Evolutionary conservation across 352 stramenopile species (phyloP).

Genomic region (Elongisporangium anandrum): DNA sequence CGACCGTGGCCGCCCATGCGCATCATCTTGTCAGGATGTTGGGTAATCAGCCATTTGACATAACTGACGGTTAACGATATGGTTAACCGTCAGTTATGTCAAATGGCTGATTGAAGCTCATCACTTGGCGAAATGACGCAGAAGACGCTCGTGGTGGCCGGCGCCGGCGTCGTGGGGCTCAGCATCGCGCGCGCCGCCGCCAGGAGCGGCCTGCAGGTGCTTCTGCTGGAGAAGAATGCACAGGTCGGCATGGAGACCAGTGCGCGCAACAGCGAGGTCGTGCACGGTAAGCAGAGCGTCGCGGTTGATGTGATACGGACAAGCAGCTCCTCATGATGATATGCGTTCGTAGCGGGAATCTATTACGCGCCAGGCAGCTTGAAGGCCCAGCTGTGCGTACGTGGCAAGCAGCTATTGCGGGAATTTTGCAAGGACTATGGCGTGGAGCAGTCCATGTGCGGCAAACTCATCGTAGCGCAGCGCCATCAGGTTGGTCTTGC

Average conservation of each 20-base stretch:
- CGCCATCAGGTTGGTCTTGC: slow-evolving; percentile 34
- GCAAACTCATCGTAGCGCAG: slow-evolving; percentile 95
- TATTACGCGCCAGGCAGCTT: slow-evolving; percentile 91
- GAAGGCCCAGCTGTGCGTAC: slow-evolving; percentile 91
- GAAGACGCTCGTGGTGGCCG: slow-evolving; percentile 68
- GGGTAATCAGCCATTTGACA: neutral
- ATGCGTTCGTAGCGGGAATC: slow-evolving; percentile 57
- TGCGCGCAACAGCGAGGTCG: slow-evolving; percentile 93
- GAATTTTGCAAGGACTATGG: slow-evolving; percentile 84
- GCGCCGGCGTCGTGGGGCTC: slow-evolving; percentile 74
- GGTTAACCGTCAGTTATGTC: neutral
- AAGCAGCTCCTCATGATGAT: neutral
- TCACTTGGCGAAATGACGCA: slow-evolving; percentile 8
- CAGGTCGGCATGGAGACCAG: slow-evolving; percentile 86
- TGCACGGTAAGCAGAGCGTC: slow-evolving; percentile 72
- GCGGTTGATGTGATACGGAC: neutral
- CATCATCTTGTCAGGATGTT: neutral
- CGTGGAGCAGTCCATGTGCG: slow-evolving; percentile 84
- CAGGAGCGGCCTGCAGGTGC: slow-evolving; percentile 50
- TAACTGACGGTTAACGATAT: too few species aligned
- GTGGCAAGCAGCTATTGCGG: slow-evolving; percentile 88
- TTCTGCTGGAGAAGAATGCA: slow-evolving; percentile 87
- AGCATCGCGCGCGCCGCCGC: slow-evolving; percentile 57
- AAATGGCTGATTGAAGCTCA: neutral
- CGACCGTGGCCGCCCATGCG: neutral